Conservation (phyloP, 495 filamentous ascomycete genomes). For the Lasiosphaeriaceae sp. region DNA sequence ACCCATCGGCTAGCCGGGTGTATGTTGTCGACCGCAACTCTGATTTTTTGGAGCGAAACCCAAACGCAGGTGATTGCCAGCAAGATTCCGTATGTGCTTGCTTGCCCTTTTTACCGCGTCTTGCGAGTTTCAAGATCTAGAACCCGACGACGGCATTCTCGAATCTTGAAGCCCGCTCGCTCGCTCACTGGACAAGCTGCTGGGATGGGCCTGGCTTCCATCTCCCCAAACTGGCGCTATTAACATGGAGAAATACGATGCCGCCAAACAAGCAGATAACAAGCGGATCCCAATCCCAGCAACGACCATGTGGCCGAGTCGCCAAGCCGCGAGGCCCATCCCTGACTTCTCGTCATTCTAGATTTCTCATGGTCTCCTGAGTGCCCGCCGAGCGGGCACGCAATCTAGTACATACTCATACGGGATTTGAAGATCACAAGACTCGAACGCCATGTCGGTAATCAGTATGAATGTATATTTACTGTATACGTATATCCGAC, state of each 20-base stretch:
- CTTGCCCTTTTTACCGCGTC: neutral
- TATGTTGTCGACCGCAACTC: neutral
- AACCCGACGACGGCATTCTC: too few relatives aligned
- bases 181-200: neutral
- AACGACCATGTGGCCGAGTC: slow-evolving; percentile 10
- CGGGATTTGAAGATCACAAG: too few relatives aligned
- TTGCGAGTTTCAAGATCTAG: neutral
- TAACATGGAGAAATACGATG: neutral
- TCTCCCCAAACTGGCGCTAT: neutral
- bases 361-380: neutral
- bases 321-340: neutral
- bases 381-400: neutral
- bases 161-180: too few relatives aligned
- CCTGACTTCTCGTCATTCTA: neutral
- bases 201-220: neutral
- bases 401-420: too few relatives aligned
- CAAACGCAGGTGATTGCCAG: neutral
- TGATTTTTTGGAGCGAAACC: neutral
- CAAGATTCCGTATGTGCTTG: neutral
- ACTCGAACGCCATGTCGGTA: too few relatives aligned
- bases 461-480: too few relatives aligned
- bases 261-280: slow-evolving; percentile 9
- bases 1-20: neutral
- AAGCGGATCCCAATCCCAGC: slow-evolving; percentile 11
- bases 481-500: too few relatives aligned